Evolutionary conservation across 331 rosid genomes (phyloP).

Genomic region (Quercus phellos): DNA sequence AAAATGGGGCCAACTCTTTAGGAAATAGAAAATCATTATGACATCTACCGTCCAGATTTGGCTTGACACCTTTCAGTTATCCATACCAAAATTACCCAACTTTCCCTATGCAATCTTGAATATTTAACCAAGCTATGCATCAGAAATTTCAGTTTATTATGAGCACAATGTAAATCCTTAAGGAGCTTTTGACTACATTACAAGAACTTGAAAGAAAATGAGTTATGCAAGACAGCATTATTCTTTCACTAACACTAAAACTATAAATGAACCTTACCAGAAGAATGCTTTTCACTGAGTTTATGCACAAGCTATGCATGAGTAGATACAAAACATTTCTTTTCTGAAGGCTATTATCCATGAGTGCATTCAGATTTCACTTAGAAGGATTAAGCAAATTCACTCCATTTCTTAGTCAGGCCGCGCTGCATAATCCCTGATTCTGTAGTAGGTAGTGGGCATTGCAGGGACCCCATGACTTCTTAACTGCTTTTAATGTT

Average conservation of each 20-base stretch:
- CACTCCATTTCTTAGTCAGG: constrained; percentile 22
- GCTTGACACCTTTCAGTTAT: neutral
- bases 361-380: constrained; percentile 2
- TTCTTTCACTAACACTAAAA: neutral
- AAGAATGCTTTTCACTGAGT: neutral
- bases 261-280: neutral
- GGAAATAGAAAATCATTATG: neutral
- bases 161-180: too few species aligned
- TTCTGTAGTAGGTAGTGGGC: constrained; percentile 1
- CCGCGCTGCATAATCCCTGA: constrained; percentile 1
- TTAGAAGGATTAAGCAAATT: constrained; percentile 9
- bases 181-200: neutral
- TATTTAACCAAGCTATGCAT: too few species aligned
- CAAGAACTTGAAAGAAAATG: neutral
- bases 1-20: neutral
- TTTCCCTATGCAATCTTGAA: too few species aligned
- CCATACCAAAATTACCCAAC: too few species aligned
- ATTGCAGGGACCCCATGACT: constrained; percentile 8
- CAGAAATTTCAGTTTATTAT: too few species aligned
- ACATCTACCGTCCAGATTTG: neutral
- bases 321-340: constrained; percentile 3
- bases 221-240: neutral
- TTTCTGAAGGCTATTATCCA: neutral
- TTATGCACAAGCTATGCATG: neutral
- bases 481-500: neutral